Percentiles rank a stretch among this genome's conserved stretches.
phyloP scores from a whole-genome alignment of 257 asterid species.

The Sherardia arvensis region DNA sequence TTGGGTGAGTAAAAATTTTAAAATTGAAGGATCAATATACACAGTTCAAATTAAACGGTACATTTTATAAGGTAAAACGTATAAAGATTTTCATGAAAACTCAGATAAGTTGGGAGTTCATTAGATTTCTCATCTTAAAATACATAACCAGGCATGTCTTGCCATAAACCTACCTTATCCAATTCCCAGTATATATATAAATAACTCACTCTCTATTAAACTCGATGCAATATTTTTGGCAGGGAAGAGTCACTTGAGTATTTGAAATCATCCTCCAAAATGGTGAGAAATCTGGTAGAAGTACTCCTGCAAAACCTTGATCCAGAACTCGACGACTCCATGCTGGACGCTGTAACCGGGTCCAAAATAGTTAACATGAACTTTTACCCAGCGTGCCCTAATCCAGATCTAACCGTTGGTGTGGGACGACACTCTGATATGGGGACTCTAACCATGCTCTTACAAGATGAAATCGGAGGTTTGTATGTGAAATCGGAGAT shows the following conservation, averaged over 20 bases:
- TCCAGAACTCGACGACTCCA: neutral
- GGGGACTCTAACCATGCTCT: neutral
- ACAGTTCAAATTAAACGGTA: too few species aligned
- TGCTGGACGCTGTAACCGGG: neutral
- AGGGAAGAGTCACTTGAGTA: slow-evolving; percentile 1
- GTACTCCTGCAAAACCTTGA: neutral
- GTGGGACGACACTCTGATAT: neutral
- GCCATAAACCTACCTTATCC: too few species aligned
- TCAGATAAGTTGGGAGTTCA: too few species aligned
- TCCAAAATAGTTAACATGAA: neutral
- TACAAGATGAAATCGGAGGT: slow-evolving; percentile 5
- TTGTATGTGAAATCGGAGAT: neutral
- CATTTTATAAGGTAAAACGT: too few species aligned
- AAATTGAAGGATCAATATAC: too few species aligned
- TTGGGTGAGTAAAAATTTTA: too few species aligned
- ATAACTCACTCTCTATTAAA: too few species aligned
- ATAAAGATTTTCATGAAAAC: too few species aligned
- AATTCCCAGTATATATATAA: too few species aligned
- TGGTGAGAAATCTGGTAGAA: slow-evolving; percentile 14
- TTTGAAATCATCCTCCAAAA: slow-evolving; percentile 13
- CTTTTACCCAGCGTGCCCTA: neutral
- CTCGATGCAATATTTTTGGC: neutral
- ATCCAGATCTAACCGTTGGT: neutral
- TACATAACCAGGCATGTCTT: too few species aligned
- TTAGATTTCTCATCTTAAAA: too few species aligned